Base-by-base conservation (phyloP, 1,284 basidiomycete genomes). In the Thelephora terrestris region DNA sequence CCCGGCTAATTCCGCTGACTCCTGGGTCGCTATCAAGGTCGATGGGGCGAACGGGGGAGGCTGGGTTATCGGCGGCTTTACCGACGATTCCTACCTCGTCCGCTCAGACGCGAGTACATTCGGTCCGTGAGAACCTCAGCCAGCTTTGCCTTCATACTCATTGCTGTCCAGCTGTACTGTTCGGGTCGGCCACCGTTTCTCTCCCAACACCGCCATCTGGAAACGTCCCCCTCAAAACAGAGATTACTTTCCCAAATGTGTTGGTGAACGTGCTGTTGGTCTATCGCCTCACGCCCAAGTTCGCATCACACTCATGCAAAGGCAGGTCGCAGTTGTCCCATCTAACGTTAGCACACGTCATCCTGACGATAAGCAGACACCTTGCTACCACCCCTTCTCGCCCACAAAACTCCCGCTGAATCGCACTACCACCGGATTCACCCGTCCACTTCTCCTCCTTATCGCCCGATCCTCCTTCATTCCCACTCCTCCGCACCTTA, bases 401-500 rank as follows among this genome's bases (percentile, higher is more conserved):
- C 73, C 25, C 78, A 84, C 50, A 68, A 66, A 0, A 78, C 69
- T 72, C 45, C 57, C 68, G 2, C 65, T 24, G 91, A 94, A 66
- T 73, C 75, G 0, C 84, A 90, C 53, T 89, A 84, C 59, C 81
- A 81, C 58, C 74, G 39, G 7, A 21, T 80, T 7, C 64, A 81
- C 18, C 55, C 50, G 2, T 52, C 58, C 1, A 39, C 38, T 4
- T 50, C 61, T 9, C 54, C 51, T 23, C 48, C 61, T 12, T 18
- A 61, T 18, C 68, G 64, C 25, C 67, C 69, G 0, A 65, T 81
- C 17, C 69, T 79, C 12, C 65, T 92, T 2, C 91, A 93, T 58
- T 76, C 81, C 0, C 91, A 94, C 61, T 61, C 72, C 1, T 66
- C 70, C 2, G 85, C 79, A 0, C 88, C 91, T 1, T 91, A 82